Conservation (phyloP, 2,329 filamentous ascomycete species). For the Ambrosiella cleistominuta region DNA sequence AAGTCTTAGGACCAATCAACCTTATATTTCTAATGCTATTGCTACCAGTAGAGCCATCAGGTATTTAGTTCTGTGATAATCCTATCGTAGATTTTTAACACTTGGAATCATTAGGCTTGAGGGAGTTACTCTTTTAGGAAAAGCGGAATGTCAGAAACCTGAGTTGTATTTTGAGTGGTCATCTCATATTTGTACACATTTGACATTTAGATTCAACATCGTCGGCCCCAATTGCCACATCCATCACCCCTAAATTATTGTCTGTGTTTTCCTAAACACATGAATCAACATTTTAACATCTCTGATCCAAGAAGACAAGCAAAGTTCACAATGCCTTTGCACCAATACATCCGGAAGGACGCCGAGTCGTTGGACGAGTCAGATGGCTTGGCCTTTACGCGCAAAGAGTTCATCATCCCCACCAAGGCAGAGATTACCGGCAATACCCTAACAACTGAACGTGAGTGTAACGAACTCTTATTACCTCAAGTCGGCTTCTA, state of each 20-base stretch:
- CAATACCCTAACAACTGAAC: constrained; percentile 17
- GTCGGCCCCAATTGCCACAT: neutral
- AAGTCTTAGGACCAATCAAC: no score
- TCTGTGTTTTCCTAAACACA: neutral
- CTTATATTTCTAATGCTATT: no score
- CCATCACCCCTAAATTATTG: neutral
- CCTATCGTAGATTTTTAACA: neutral
- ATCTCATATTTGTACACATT: neutral
- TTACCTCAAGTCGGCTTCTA: neutral
- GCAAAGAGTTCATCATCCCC: constrained; percentile 56
- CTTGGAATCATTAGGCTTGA: neutral
- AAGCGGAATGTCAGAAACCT: constrained; percentile 3
- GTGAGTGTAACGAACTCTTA: constrained; percentile 8
- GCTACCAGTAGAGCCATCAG: no score
- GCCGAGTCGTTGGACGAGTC: constrained; percentile 29
- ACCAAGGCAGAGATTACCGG: constrained; percentile 21
- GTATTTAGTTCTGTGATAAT: neutral
- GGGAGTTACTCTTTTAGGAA: neutral
- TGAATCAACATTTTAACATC: neutral
- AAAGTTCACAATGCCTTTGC: neutral
- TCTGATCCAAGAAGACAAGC: neutral
- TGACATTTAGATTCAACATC: neutral
- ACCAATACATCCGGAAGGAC: constrained; percentile 7
- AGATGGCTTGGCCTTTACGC: constrained; percentile 36
- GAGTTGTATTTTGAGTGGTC: neutral